These are phyloP conservation scores for Blumeriella jaapii DNA, from an alignment of 2,329 filamentous ascomycete genomes.

Conservation along the genomic window DNA sequence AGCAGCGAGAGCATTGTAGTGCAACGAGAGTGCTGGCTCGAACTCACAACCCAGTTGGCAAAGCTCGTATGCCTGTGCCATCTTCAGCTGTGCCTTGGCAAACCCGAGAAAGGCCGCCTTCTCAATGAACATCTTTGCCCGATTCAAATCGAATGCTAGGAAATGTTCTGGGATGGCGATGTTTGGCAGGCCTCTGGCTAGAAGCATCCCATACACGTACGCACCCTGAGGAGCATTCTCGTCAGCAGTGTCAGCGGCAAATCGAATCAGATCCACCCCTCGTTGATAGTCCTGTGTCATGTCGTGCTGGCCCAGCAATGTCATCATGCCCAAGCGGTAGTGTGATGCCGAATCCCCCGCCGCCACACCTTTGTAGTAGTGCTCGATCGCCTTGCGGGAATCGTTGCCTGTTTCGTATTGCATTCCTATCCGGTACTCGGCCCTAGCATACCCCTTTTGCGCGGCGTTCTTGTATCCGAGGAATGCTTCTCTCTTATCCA, in stretches of 20 bases:
- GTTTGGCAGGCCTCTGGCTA: constrained; percentile 83
- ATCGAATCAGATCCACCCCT: constrained; percentile 72
- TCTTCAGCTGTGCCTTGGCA: constrained; percentile 91
- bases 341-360: constrained; percentile 77
- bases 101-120: constrained; percentile 95
- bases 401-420: constrained; percentile 94
- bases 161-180: constrained; percentile 65
- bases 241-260: constrained; percentile 76
- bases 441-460: constrained; percentile 73
- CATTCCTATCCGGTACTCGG: constrained; percentile 97
- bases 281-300: constrained; percentile 68
- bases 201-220: constrained; percentile 90
- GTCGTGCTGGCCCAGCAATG: constrained; percentile 83
- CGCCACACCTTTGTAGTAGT: constrained; percentile 75
- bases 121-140: constrained; percentile 79
- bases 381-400: constrained; percentile 76
- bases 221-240: constrained; percentile 95
- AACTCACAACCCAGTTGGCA: constrained; percentile 92
- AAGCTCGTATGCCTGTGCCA: constrained; percentile 91
- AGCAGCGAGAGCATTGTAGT: constrained; percentile 90
- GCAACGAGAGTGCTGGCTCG: constrained; percentile 79
- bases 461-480: constrained; percentile 76
- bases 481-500: constrained; percentile 93
- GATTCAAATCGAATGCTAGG: constrained; percentile 59
- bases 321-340: constrained; percentile 93